A percentile compares a stretch with the other conserved stretches of the same genome.
Evolutionary conservation across 768 basidiomycete genomes (phyloP).

Genomic region (Lactifluus echinatus): DNA sequence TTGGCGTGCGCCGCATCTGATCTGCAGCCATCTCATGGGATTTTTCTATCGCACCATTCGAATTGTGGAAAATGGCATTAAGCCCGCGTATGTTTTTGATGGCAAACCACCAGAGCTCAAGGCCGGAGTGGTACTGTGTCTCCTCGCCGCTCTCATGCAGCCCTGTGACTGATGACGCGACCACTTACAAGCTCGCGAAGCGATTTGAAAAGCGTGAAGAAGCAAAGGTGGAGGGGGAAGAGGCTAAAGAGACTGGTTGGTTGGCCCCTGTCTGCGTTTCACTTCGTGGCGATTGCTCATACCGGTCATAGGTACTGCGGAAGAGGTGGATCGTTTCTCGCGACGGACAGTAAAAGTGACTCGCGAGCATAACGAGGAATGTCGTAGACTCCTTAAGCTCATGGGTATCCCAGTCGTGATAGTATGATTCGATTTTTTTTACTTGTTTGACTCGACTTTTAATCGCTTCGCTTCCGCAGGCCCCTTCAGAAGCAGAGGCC

Average conservation of each 20-base stretch:
- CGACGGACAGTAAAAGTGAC: slow-evolving; percentile 93
- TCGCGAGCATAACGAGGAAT: slow-evolving; percentile 93
- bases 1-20: neutral
- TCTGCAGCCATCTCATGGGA: slow-evolving; percentile 95
- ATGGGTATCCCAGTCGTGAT: slow-evolving; percentile 98
- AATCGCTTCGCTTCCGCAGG: slow-evolving; percentile 48
- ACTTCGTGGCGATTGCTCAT: neutral
- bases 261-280: neutral
- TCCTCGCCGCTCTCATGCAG: neutral
- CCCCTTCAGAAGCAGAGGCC: slow-evolving; percentile 97
- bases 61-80: slow-evolving; percentile 98
- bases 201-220: slow-evolving; percentile 88
- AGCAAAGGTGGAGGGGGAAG: slow-evolving; percentile 90
- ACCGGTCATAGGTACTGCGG: slow-evolving; percentile 53
- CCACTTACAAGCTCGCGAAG: slow-evolving; percentile 70
- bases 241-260: slow-evolving; percentile 87
- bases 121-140: slow-evolving; percentile 79
- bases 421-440: slow-evolving; percentile 38
- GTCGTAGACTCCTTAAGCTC: slow-evolving; percentile 70
- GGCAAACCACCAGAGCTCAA: slow-evolving; percentile 98
- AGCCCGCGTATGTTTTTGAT: slow-evolving; percentile 96
- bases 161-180: neutral
- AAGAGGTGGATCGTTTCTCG: slow-evolving; percentile 86
- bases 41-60: slow-evolving; percentile 97
- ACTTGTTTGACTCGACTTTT: neutral